Conservation (phyloP, 352 stramenopile genomes). For the Peronosclerospora sorghi region DNA sequence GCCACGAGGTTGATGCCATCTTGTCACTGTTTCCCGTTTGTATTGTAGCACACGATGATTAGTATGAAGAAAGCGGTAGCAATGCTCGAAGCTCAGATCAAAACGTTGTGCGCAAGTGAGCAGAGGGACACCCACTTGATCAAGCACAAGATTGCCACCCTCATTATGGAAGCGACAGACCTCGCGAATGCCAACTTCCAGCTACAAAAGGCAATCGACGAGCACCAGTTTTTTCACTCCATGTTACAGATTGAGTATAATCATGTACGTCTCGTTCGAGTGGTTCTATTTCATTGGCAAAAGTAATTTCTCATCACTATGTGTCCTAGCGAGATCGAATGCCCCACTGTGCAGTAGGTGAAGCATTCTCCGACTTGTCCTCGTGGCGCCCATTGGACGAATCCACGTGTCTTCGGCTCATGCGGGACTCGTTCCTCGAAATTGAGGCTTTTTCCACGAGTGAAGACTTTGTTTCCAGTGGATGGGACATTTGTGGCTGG, state of each 20-base stretch:
- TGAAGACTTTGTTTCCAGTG: conserved; percentile 38
- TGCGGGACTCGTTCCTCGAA: conserved; percentile 39
- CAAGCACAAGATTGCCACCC: conserved; percentile 19
- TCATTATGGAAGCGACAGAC: conserved; percentile 29
- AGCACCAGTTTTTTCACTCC: conserved; percentile 47
- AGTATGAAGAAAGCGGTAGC: conserved; percentile 40
- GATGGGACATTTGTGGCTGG: conserved; percentile 48
- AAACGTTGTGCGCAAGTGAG: conserved; percentile 16
- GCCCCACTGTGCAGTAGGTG: conserved; percentile 11
- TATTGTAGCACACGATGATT: conserved; percentile 33
- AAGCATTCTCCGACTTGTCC: conserved; percentile 18
- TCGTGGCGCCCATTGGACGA: conserved; percentile 33
- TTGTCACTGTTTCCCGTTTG: not conserved
- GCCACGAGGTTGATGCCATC: not conserved
- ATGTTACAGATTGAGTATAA: conserved; percentile 52
- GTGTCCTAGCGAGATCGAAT: not conserved
- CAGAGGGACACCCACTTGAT: conserved; percentile 12
- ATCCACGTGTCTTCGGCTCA: conserved; percentile 27
- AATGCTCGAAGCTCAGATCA: conserved; percentile 25
- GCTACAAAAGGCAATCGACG: conserved; percentile 33
- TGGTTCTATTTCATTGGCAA: not conserved
- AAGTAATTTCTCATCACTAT: not conserved
- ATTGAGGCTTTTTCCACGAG: conserved; percentile 37
- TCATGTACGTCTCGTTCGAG: conserved; percentile 26
- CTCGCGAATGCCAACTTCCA: conserved; percentile 45